Percentiles rank a stretch among this genome's conserved stretches.
Evolutionary conservation across 306 rosid genomes (phyloP).

Genomic region (Pueraria montana): DNA sequence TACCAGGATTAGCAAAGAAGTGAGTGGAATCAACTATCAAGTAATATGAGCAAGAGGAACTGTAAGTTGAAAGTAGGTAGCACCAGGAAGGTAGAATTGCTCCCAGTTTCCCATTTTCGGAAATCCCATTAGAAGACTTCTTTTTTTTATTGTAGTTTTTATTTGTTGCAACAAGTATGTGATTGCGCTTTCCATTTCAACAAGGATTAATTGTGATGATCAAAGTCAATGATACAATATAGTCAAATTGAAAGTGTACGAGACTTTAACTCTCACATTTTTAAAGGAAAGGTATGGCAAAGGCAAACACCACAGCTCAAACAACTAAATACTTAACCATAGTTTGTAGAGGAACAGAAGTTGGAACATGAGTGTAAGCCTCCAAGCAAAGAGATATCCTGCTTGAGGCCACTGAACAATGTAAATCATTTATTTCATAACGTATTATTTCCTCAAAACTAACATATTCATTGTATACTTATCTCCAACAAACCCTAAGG

Average conservation of each 20-base stretch:
- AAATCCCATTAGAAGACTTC: background rate
- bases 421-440: slow-evolving; percentile 8
- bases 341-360: slow-evolving; percentile 4
- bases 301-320: slow-evolving; percentile 8
- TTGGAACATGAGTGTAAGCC: background rate
- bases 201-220: background rate
- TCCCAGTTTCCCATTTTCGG: background rate
- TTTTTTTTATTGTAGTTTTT: background rate
- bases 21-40: background rate
- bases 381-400: slow-evolving; percentile 16
- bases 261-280: background rate
- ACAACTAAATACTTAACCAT: background rate
- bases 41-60: background rate
- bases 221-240: background rate
- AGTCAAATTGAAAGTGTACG: background rate
- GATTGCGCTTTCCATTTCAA: background rate
- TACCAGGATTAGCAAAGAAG: background rate
- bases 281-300: slow-evolving; percentile 3
- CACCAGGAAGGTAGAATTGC: background rate
- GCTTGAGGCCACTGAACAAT: background rate
- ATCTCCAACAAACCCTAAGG: slow-evolving; percentile 24
- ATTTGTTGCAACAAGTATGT: background rate
- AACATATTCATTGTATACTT: background rate
- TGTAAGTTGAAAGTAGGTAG: background rate
- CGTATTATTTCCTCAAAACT: background rate